Evolutionary conservation across 768 basidiomycete species (phyloP).

Genomic region (Suillus americanus): DNA sequence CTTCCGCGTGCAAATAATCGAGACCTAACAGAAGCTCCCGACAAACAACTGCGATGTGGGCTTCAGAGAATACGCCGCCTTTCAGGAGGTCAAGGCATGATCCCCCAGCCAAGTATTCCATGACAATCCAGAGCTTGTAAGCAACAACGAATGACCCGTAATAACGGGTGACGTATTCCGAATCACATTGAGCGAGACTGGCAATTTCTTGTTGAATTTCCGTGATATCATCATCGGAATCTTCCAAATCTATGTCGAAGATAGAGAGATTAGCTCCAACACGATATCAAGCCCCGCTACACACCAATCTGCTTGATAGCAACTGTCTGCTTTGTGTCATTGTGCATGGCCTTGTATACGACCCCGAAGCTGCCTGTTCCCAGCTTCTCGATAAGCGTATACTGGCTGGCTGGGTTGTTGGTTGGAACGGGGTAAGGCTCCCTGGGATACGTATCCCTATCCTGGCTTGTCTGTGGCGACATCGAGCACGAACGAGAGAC

Average conservation of each 20-base stretch:
- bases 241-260: constrained; percentile 78
- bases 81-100: constrained; percentile 96
- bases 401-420: constrained; percentile 85
- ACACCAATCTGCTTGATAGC: constrained; percentile 97
- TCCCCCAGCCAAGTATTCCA: constrained; percentile 99
- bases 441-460: constrained; percentile 40
- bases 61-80: constrained; percentile 85
- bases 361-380: constrained; percentile 96
- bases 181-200: constrained; percentile 93
- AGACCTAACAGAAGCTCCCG: constrained; percentile 91
- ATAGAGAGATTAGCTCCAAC: constrained; percentile 5
- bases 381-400: constrained; percentile 92
- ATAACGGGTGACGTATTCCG: constrained; percentile 94
- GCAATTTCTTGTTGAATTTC: constrained; percentile 99
- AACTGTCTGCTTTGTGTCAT: constrained; percentile 90
- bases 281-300: constrained; percentile 28
- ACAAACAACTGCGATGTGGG: constrained; percentile 92
- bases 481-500: constrained; percentile 46
- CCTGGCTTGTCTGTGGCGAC: constrained; percentile 43
- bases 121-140: constrained; percentile 98
- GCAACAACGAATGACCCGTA: constrained; percentile 96
- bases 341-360: constrained; percentile 97
- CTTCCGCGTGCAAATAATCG: constrained; percentile 93
- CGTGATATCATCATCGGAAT: constrained; percentile 97
- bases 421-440: constrained; percentile 72